A percentile compares a stretch with the other conserved stretches of the same genome.
phyloP scores from a whole-genome alignment of 495 filamentous ascomycete genomes.

The Penicillium tannophilum region DNA sequence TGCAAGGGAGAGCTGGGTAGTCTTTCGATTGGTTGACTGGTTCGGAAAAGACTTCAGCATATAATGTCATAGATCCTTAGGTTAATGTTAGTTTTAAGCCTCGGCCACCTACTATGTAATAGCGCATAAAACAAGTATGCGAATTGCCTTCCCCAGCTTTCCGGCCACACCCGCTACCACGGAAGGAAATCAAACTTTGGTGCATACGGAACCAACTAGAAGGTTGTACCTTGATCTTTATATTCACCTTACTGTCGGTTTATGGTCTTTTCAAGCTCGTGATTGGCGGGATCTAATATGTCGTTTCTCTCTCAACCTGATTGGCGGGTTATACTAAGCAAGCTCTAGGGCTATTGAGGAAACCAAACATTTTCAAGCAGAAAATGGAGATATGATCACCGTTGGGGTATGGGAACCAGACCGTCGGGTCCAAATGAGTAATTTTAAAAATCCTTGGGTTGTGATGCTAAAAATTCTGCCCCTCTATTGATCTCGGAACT shows the following conservation, averaged over 20 bases:
- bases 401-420: background rate
- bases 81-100: background rate
- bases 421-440: slow-evolving; percentile 3
- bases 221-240: background rate
- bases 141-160: background rate
- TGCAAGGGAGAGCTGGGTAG: background rate
- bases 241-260: background rate
- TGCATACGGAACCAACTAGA: slow-evolving; percentile 5
- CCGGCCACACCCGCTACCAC: background rate
- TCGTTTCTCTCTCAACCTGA: background rate
- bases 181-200: background rate
- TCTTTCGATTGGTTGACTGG: background rate
- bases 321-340: background rate
- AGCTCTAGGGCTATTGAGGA: background rate
- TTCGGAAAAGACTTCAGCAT: background rate
- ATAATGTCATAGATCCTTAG: background rate
- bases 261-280: background rate
- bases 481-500: too few species aligned
- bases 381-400: background rate
- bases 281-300: slow-evolving; percentile 5
- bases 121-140: background rate
- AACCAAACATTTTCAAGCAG: background rate
- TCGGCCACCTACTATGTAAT: background rate
- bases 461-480: background rate
- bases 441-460: background rate